Base-by-base conservation (phyloP, 192 early-diverging fungal species). In the Coemansia sp. region DNA sequence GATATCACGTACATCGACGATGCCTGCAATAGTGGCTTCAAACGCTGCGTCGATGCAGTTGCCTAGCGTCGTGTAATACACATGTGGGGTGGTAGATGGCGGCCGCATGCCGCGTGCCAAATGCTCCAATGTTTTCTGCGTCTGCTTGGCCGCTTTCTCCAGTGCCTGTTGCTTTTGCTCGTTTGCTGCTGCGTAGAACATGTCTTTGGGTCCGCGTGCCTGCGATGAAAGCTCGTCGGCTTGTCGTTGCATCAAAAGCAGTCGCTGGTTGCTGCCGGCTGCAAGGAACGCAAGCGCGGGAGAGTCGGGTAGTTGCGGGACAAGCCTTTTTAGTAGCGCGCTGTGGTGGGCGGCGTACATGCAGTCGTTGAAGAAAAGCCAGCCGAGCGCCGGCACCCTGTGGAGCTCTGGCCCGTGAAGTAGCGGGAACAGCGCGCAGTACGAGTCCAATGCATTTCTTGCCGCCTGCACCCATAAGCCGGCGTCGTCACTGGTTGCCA, bases 311-410 rank as follows among this genome's bases (percentile, higher is more conserved):
- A 33, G 22, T 33, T 56, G 43, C 32, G 20, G 65, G 66, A 48
- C 3, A 12, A 15, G 9, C 9, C 14, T 34, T 0, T 53, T 66
- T 0, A 76, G 48, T 33, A 67, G 43, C 8, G 65, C 64, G 1
- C 64, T 59, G 52, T 81, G 79, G 71, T 82, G 74, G 4, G 79
- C 70, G n/a, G 65, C 71, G 41, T 82, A 82, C 67, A 82, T 39
- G 51, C 74, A 76, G 79, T 76, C 79, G 61, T 73, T 76, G 68
- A 64, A 59, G 52, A 73, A 74, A 65, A 73, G 79, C 71, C 74
- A 82, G 14, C 70, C 74, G 17, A 82, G 62, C 51, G 74, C 70
- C 1, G 79, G 79, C 1, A 73, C 60, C 32, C 39, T 68, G 17
- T 54, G 59, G 7, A 81, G 68, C 67, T 76, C 66, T 8, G 70